Conservation (phyloP, 2,329 filamentous ascomycete species). For the Alternaria sp. region DNA sequence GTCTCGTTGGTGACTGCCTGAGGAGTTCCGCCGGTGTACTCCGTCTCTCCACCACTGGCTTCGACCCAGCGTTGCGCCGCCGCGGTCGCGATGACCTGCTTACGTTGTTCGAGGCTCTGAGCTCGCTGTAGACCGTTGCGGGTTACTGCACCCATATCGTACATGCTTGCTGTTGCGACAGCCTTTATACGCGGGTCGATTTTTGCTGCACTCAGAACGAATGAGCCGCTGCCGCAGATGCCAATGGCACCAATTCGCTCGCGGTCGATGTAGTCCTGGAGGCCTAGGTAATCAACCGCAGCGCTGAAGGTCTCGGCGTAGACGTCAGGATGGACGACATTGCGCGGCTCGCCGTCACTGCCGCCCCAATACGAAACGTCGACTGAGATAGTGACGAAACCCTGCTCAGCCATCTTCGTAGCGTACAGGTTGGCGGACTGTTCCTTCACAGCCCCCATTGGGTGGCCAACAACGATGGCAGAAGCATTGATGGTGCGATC, state of each 20-base stretch:
- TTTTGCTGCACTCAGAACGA: slow-evolving; percentile 46
- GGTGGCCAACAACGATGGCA: slow-evolving; percentile 38
- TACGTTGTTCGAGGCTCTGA: slow-evolving; percentile 15
- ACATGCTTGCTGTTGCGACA: slow-evolving; percentile 30
- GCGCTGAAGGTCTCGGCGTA: slow-evolving; percentile 41
- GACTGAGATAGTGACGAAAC: slow-evolving; percentile 34
- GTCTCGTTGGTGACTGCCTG: slow-evolving; percentile 25
- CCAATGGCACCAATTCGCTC: slow-evolving; percentile 40
- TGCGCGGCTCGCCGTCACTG: slow-evolving; percentile 34
- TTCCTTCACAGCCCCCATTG: slow-evolving; percentile 41
- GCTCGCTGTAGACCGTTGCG: slow-evolving; percentile 15
- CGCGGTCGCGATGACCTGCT: slow-evolving; percentile 11
- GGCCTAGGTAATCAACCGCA: slow-evolving; percentile 39
- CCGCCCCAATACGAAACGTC: slow-evolving; percentile 34
- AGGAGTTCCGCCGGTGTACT: slow-evolving; percentile 9
- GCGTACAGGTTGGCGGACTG: slow-evolving; percentile 42
- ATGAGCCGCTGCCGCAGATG: slow-evolving; percentile 42
- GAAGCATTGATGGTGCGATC: slow-evolving; percentile 4
- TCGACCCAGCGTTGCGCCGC: slow-evolving; percentile 16
- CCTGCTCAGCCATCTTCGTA: slow-evolving; percentile 35
- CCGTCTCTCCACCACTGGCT: slow-evolving; percentile 8
- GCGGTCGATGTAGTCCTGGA: slow-evolving; percentile 29
- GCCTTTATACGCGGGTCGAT: slow-evolving; percentile 35
- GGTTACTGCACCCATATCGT: slow-evolving; percentile 20
- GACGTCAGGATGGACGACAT: slow-evolving; percentile 31